These are phyloP conservation scores for Plectranthus barbatus DNA, from an alignment of 257 asterid species.

Conservation along the genomic window DNA sequence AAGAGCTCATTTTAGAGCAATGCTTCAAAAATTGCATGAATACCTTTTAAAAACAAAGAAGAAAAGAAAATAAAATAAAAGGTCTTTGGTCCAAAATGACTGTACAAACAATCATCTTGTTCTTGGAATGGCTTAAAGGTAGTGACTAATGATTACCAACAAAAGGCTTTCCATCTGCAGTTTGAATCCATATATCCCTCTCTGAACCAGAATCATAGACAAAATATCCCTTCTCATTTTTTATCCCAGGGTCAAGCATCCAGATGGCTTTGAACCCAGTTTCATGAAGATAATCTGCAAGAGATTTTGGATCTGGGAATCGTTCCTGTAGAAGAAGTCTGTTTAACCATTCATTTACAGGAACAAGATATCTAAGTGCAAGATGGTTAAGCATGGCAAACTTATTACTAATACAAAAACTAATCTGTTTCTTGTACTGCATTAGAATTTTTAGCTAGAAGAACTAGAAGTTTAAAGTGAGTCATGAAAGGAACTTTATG, in stretches of 20 bases:
- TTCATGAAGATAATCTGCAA: slow-evolving; percentile 66
- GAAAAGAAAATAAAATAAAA: background rate
- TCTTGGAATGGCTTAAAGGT: background rate
- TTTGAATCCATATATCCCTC: slow-evolving; percentile 68
- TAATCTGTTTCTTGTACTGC: background rate
- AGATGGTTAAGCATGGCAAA: background rate
- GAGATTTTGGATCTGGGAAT: slow-evolving; percentile 67
- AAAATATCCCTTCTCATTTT: slow-evolving; percentile 61
- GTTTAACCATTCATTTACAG: background rate
- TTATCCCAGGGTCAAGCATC: slow-evolving; percentile 96
- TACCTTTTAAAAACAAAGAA: background rate
- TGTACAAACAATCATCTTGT: background rate
- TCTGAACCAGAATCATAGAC: slow-evolving; percentile 74
- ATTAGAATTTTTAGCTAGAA: background rate
- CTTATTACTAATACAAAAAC: background rate
- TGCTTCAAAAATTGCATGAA: background rate
- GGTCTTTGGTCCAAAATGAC: background rate
- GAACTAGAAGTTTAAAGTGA: background rate
- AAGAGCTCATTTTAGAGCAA: background rate
- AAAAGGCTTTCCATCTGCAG: slow-evolving; percentile 61
- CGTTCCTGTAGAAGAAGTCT: slow-evolving; percentile 44
- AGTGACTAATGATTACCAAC: slow-evolving; percentile 54
- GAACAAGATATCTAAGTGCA: background rate
- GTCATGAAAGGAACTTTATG: background rate
- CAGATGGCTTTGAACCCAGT: slow-evolving; percentile 81